Conservation (phyloP, 345 rosid species). For the Ricinus communis region DNA sequence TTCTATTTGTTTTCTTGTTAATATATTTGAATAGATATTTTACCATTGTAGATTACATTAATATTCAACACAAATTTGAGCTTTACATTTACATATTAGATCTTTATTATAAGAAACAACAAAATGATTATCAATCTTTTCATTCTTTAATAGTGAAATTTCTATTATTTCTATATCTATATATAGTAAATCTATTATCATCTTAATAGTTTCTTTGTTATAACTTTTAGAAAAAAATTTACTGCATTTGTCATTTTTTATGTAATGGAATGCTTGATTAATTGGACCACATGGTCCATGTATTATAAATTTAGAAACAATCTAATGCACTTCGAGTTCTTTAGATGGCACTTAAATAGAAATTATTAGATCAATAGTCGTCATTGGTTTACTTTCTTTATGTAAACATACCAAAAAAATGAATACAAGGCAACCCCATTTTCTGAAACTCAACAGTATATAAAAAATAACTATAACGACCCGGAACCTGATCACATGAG, state of each 20-base stretch:
- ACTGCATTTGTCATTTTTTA: background rate
- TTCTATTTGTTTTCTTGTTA: background rate
- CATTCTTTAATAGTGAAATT: background rate
- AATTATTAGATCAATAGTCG: background rate
- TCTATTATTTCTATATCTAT: background rate
- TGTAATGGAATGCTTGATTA: background rate
- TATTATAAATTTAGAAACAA: background rate
- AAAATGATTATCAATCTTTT: background rate
- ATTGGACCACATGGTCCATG: background rate
- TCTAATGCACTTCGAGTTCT: background rate
- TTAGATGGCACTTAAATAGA: background rate
- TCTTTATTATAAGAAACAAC: background rate
- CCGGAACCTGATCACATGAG: too few relatives aligned
- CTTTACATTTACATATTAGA: background rate
- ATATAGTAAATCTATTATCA: background rate
- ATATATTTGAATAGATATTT: background rate
- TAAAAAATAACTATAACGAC: too few relatives aligned
- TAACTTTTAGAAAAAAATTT: background rate
- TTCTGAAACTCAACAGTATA: slow-evolving; percentile 9
- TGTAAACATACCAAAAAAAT: slow-evolving; percentile 2
- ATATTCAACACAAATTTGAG: background rate
- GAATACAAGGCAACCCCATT: background rate
- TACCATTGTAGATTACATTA: background rate
- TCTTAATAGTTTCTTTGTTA: background rate
- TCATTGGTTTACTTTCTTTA: background rate